phyloP scores from a whole-genome alignment of 345 rosid genomes.

The Populus davidiana region DNA sequence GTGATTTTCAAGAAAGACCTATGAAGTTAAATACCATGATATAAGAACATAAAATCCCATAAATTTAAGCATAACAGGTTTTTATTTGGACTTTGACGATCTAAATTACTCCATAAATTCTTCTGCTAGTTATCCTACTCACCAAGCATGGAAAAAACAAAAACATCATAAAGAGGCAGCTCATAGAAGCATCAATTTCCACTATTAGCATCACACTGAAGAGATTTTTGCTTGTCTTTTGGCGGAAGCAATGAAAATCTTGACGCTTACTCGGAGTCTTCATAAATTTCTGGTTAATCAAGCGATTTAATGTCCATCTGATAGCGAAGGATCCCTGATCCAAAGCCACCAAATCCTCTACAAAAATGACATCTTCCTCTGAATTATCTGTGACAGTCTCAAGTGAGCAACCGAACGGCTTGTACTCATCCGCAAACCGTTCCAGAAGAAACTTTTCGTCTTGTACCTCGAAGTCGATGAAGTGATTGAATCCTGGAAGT shows the following conservation, averaged over 20 bases:
- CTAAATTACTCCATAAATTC: background rate
- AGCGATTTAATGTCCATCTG: constrained; percentile 79
- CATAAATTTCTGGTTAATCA: constrained; percentile 64
- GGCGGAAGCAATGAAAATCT: background rate
- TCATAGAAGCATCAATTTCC: background rate
- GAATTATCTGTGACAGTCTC: constrained; percentile 38
- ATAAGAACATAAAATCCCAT: too few species aligned
- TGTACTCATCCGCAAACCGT: background rate
- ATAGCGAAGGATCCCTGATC: constrained; percentile 76
- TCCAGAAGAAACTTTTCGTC: constrained; percentile 44
- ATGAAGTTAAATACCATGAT: too few species aligned
- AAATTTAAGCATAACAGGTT: too few species aligned
- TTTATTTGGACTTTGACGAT: background rate
- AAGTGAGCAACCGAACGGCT: background rate
- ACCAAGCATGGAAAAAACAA: background rate
- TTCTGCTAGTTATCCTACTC: background rate
- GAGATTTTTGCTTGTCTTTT: background rate
- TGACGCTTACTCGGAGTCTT: constrained; percentile 58
- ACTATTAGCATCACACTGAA: background rate
- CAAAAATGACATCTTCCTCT: constrained; percentile 84
- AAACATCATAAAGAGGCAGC: background rate
- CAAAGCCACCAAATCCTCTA: constrained; percentile 88
- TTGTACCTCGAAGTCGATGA: constrained; percentile 30
- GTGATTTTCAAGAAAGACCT: too few species aligned
- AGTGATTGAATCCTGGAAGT: background rate